Conservation (phyloP, 129 eudicot species). For the Deinandra increscens region DNA sequence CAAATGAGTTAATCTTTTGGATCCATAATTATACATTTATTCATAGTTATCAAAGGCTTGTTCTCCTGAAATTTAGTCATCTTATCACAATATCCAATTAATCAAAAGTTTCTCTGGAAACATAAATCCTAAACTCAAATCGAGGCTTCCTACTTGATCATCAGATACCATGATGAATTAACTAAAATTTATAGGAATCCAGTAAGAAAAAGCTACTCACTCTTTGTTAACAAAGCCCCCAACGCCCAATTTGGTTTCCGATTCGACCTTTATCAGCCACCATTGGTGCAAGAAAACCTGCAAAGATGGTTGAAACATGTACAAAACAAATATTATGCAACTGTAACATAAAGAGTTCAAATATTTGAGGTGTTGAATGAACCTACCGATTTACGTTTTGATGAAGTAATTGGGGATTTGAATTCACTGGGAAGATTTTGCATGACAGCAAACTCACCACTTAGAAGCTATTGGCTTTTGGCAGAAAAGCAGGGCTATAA, state of each 20-base stretch:
- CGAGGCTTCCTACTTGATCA: background rate
- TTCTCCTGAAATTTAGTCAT: too few relatives aligned
- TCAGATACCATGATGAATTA: background rate
- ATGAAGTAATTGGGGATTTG: slow-evolving; percentile 27
- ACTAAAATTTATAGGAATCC: background rate
- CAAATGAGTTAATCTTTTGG: background rate
- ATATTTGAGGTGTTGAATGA: background rate
- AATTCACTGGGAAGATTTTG: background rate
- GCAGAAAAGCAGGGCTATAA: background rate
- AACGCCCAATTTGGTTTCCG: slow-evolving; percentile 41
- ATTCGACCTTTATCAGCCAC: slow-evolving; percentile 50
- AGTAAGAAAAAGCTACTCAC: slow-evolving; percentile 22
- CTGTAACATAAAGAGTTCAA: background rate
- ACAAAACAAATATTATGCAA: background rate
- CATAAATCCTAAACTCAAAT: slow-evolving; percentile 15
- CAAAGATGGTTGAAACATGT: background rate
- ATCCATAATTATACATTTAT: background rate
- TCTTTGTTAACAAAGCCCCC: slow-evolving; percentile 44
- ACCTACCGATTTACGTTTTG: slow-evolving; percentile 28
- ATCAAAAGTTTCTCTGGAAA: background rate
- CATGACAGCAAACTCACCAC: background rate
- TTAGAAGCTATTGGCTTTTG: background rate
- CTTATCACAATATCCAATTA: too few relatives aligned
- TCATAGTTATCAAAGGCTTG: too few relatives aligned
- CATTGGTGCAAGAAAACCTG: slow-evolving; percentile 48